Evolutionary conservation across 2,329 filamentous ascomycete genomes (phyloP), one percentile per base, ranked within the genome.

Genomic region (Harringtonia aguacate): DNA sequence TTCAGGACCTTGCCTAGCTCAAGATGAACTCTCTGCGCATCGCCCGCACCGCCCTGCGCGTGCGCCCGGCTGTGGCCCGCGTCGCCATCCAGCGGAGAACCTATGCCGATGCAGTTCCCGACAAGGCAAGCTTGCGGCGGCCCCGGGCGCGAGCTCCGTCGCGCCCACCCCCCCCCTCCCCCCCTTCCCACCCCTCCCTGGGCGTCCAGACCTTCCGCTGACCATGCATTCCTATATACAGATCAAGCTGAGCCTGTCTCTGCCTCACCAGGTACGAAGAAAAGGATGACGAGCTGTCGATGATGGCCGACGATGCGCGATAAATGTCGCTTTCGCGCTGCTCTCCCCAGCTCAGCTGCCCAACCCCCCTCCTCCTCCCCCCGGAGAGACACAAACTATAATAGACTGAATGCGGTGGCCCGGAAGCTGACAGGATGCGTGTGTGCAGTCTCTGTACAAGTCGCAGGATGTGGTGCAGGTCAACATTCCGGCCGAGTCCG

Each of bases 231-330:
- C 14, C 6, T 3, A 4, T 20, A 14, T 17, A 54, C 57, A 82
- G 79, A 94, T 98, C 78, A 94, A 94, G 82, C 82, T 98, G 73
- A 95, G 87, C 76, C 77, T 98, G 73, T 81, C 86, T 66, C 85
- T 98, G 59, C 92, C 92, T 72, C 90, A 97, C 73, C 86, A 95
- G 88, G 92, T 97, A 87, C 70, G 85, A 62, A 31, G 13, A 17
- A 8, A 20, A 4, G 20, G 17, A 27, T 10, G 24, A 28, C n/a
- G 17, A 17, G 21, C 4, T n/a, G n/a, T n/a, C n/a, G n/a, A n/a
- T n/a, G n/a, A 10, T 3, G 8, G 22, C 18, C 24, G 24, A n/a
- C 22, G 45, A 58, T 27, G 62, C 66, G 41, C 41, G 34, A 37
- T 74, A 74, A 74, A 29, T 29, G 18, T 37, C 6, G 13, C 41